Base-by-base conservation (phyloP, 306 rosid species). In the Spatholobus suberectus region DNA sequence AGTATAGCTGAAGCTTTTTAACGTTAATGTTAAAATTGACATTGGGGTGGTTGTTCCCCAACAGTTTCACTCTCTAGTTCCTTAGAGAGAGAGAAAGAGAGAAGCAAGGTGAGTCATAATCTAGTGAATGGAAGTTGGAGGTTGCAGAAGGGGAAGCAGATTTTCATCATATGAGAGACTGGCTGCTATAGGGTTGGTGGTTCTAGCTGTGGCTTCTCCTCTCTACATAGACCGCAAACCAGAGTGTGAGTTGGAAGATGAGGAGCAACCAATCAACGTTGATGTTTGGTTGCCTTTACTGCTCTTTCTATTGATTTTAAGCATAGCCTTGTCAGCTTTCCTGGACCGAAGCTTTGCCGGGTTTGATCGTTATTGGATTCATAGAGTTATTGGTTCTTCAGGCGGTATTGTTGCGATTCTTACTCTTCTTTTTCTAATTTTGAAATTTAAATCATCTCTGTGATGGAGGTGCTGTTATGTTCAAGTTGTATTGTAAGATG, bases 371-470 rank as follows among this genome's bases (percentile, higher is more conserved):
- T 27, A 91, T 52, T 96, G 97, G 98, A 94, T 96, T 79, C 94
- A 94, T 73, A 90, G 97, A 78, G 95, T 92, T 71, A 88, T 91
- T 21, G 98, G 99, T 81, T 94, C 99, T 80, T 94, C 98, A 0
- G 84, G 87, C 5, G 97, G 99, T 75, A 90, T 94, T 35, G 40
- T 91, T 34, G 43, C 85, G 8, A 78, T 87, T 79, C 93, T 96
- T 46, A 29, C 91, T 68, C 40, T 96, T 85, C 97, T 96, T 82
- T 90, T 92, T 32, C 86, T 96, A 61, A 85, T 96, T 83, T 82
- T 94, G 86, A 93, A 89, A 86, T 91, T 77, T 73, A 92, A 89
- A 87, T 91, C 97, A 15, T 93, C 91, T 75, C 27, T 86, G 23
- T 85, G 35, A 29, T 61, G 14, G 3, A 9, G 49, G 85, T 68